A percentile compares a stretch with the other conserved stretches of the same genome.
Evolutionary conservation across 106 monocot genomes (phyloP).

Genomic region (Chionographis japonica): DNA sequence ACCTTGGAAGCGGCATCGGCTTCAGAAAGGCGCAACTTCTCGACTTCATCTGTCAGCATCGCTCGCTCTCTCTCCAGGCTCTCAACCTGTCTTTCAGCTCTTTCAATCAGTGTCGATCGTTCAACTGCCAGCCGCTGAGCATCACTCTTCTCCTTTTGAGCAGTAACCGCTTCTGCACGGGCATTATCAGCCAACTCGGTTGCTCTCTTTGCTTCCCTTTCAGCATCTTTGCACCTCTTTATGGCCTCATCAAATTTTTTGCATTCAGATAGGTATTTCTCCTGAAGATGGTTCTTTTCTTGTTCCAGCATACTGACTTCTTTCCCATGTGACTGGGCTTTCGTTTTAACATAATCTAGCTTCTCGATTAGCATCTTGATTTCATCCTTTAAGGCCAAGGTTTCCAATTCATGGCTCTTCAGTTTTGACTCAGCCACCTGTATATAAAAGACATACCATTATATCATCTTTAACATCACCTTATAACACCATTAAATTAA

Average conservation of each 20-base stretch:
- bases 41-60: slow-evolving; percentile 45
- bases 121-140: slow-evolving; percentile 73
- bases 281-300: slow-evolving; percentile 77
- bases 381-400: slow-evolving; percentile 53
- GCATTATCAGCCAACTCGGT: slow-evolving; percentile 72
- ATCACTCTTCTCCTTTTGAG: slow-evolving; percentile 83
- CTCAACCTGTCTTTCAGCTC: slow-evolving; percentile 65
- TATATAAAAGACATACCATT: slow-evolving; percentile 1
- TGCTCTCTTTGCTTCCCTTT: slow-evolving; percentile 70
- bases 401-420: slow-evolving; percentile 57
- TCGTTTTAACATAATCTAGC: slow-evolving; percentile 44
- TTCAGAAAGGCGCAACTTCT: slow-evolving; percentile 43
- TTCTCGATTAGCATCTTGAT: slow-evolving; percentile 35
- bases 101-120: slow-evolving; percentile 62
- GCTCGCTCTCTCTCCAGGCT: slow-evolving; percentile 54
- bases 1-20: slow-evolving; percentile 57
- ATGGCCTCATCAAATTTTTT: slow-evolving; percentile 79
- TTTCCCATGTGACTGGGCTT: slow-evolving; percentile 55
- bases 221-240: slow-evolving; percentile 62
- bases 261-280: slow-evolving; percentile 70
- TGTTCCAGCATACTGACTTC: slow-evolving; percentile 71
- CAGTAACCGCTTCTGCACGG: slow-evolving; percentile 51
- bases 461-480: not conserved
- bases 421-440: slow-evolving; percentile 60
- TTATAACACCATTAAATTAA: slow-evolving; percentile 4